Evolutionary conservation across 2,329 filamentous ascomycete genomes (phyloP).

Genomic region (Paecilomyces variotii): DNA sequence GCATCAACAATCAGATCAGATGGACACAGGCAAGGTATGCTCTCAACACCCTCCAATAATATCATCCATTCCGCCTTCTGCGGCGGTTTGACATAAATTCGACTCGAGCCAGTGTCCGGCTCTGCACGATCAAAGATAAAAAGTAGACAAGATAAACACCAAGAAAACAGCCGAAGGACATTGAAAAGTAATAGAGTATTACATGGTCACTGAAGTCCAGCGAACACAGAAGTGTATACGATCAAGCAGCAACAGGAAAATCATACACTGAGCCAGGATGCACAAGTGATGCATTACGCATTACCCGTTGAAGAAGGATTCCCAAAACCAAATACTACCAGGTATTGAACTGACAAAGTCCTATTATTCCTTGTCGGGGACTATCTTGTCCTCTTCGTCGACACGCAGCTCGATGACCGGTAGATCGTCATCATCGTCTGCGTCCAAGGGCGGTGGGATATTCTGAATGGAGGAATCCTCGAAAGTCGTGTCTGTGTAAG

Average conservation of each 20-base stretch:
- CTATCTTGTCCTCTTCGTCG: conserved; percentile 24
- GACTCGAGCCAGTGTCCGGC: background rate
- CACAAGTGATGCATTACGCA: background rate
- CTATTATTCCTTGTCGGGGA: background rate
- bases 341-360: background rate
- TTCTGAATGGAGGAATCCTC: conserved; percentile 23
- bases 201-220: background rate
- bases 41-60: background rate
- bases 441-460: conserved; percentile 21
- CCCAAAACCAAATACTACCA: background rate
- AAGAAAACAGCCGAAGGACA: background rate
- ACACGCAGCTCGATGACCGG: conserved; percentile 36
- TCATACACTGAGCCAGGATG: background rate
- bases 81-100: background rate
- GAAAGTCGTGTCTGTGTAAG: conserved; percentile 15
- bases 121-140: background rate
- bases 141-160: background rate
- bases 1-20: background rate
- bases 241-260: background rate
- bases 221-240: background rate
- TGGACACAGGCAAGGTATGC: background rate
- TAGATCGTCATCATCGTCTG: conserved; percentile 29
- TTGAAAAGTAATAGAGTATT: background rate
- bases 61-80: background rate
- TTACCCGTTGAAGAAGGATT: background rate